Evolutionary conservation across 2,329 filamentous ascomycete species (phyloP).

Genomic region (Fusarium longipes): DNA sequence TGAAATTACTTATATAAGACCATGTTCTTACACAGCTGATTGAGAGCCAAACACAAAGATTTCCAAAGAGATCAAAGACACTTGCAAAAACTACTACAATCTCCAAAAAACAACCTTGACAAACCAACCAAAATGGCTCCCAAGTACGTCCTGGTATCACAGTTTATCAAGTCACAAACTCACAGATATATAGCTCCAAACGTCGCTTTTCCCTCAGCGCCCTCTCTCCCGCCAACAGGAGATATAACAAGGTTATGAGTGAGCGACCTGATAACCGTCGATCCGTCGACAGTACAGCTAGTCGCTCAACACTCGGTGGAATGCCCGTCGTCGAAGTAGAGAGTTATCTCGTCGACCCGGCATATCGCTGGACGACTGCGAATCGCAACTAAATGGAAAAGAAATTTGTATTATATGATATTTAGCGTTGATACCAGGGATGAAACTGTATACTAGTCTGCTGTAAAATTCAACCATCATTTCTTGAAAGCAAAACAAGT

Average conservation of each 20-base stretch:
- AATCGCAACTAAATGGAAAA: conserved; percentile 2
- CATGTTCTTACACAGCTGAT: rapidly evolving
- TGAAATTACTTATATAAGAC: neutral
- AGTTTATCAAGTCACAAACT: rapidly evolving
- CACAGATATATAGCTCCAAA: neutral
- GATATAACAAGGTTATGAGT: conserved; percentile 27
- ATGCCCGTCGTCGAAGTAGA: conserved; percentile 17
- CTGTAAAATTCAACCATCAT: neutral
- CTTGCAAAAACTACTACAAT: rapidly evolving
- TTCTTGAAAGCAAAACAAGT: no score
- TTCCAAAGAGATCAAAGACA: rapidly evolving
- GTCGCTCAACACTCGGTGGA: conserved; percentile 1
- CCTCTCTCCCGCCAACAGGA: conserved; percentile 6
- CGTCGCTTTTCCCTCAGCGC: conserved; percentile 26
- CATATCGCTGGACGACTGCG: conserved; percentile 28
- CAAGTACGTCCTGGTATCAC: neutral
- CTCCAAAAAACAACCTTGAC: no score
- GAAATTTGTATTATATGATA: rapidly evolving
- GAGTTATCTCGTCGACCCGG: conserved; percentile 16
- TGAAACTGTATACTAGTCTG: neutral
- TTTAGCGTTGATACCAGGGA: rapidly evolving
- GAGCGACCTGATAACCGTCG: neutral
- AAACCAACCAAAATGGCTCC: conserved; percentile 2
- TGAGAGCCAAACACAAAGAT: neutral
- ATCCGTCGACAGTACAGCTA: conserved; percentile 16